Conservation (phyloP, 257 asterid species). For the Verbena officinalis region DNA sequence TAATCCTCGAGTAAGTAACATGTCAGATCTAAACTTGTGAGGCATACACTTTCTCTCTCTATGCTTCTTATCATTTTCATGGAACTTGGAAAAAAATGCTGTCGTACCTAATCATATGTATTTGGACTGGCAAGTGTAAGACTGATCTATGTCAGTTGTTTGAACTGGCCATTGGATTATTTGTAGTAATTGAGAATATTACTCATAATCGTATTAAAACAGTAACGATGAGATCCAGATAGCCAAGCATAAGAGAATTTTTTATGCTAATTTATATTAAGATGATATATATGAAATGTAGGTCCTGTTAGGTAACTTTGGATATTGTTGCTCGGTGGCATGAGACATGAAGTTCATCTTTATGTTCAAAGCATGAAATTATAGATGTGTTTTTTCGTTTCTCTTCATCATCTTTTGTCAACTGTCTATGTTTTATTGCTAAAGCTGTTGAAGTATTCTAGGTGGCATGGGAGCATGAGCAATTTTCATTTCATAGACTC, state of each 20-base stretch:
- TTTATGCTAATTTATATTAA: conserved; percentile 8
- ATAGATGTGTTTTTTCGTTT: conserved; percentile 11
- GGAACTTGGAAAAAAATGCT: conserved; percentile 11
- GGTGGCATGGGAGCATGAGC: conserved; percentile 99
- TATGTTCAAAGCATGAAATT: conserved; percentile 3
- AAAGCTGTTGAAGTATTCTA: conserved; percentile 46
- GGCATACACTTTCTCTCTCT: not conserved
- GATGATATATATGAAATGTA: not conserved
- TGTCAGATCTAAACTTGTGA: conserved; percentile 17
- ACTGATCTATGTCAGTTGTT: not conserved
- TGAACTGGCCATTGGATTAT: not conserved
- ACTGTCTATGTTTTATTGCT: conserved; percentile 34
- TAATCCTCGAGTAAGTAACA: conserved; percentile 79
- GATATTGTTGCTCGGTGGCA: not conserved
- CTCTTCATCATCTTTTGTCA: conserved; percentile 11
- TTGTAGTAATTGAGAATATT: not conserved
- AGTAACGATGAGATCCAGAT: not conserved
- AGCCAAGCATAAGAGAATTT: not conserved
- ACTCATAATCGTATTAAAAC: not conserved
- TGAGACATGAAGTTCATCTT: not conserved
- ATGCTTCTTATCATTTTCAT: not conserved
- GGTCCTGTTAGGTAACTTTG: conserved; percentile 10
- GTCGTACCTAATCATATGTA: conserved; percentile 6
- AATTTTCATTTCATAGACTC: conserved; percentile 84
- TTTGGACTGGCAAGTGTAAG: not conserved